phyloP scores from a whole-genome alignment of 1,284 basidiomycete species.

The Ustilago esculenta region DNA sequence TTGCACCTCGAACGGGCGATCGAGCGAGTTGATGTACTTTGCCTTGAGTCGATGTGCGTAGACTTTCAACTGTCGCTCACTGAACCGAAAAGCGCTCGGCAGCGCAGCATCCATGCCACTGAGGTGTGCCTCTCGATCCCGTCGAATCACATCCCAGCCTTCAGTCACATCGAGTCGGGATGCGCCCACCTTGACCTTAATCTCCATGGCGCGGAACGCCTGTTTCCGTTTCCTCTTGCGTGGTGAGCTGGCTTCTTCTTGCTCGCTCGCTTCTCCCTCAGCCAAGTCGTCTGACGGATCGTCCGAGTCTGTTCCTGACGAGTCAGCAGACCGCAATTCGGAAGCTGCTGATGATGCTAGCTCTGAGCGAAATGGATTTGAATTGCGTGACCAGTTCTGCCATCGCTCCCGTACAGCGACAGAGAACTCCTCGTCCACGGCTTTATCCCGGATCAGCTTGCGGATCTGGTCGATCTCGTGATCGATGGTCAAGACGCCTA shows the following conservation, averaged over 20 bases:
- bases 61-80: slow-evolving; percentile 23
- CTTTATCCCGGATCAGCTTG: slow-evolving; percentile 10
- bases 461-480: slow-evolving; percentile 24
- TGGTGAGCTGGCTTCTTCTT: not conserved
- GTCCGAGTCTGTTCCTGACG: slow-evolving; percentile 14
- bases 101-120: slow-evolving; percentile 18
- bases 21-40: slow-evolving; percentile 38
- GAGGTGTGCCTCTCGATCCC: slow-evolving; percentile 21
- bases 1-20: slow-evolving; percentile 24
- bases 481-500: slow-evolving; percentile 16
- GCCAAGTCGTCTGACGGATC: slow-evolving; percentile 4
- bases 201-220: not conserved
- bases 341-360: slow-evolving; percentile 29
- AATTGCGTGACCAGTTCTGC: slow-evolving; percentile 43
- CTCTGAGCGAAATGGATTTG: slow-evolving; percentile 29
- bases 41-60: slow-evolving; percentile 38
- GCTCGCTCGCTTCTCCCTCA: slow-evolving; percentile 6
- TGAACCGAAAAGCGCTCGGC: slow-evolving; percentile 34
- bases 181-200: not conserved
- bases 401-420: slow-evolving; percentile 38
- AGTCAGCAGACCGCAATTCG: slow-evolving; percentile 1
- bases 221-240: slow-evolving; percentile 15
- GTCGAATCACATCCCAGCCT: slow-evolving; percentile 18
- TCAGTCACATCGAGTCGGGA: slow-evolving; percentile 10
- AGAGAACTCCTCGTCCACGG: slow-evolving; percentile 38